A percentile compares a stretch with the other conserved stretches of the same genome.
These are phyloP conservation scores for Penicillium oxalicum DNA, from an alignment of 2,329 filamentous ascomycete genomes.

Conservation along the genomic window DNA sequence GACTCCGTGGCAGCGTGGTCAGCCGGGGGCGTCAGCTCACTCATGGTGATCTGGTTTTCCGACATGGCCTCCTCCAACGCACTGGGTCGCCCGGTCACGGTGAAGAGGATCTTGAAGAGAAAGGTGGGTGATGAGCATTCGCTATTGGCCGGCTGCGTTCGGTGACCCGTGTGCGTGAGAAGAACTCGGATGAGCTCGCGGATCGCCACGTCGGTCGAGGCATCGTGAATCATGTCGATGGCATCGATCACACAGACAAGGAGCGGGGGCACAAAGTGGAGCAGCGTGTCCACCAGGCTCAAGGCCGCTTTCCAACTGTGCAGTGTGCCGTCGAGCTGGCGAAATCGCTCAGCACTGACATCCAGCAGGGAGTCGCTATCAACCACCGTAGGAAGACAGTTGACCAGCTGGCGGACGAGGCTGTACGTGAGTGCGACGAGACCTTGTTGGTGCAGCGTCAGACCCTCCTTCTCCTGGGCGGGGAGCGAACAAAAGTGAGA, in stretches of 20 bases:
- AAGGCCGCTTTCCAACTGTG: slow-evolving; percentile 33
- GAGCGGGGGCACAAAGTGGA: slow-evolving; percentile 32
- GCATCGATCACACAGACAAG: slow-evolving; percentile 35
- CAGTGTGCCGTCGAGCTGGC: slow-evolving; percentile 30
- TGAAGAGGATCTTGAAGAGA: slow-evolving; percentile 34
- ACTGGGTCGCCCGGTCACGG: slow-evolving; percentile 27
- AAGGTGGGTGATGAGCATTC: slow-evolving; percentile 21
- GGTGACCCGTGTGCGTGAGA: slow-evolving; percentile 29
- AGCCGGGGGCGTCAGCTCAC: slow-evolving; percentile 20
- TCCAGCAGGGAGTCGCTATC: slow-evolving; percentile 31
- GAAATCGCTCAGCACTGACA: slow-evolving; percentile 32
- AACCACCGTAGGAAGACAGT: slow-evolving; percentile 32
- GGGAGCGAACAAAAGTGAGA: slow-evolving; percentile 34
- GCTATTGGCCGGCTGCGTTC: slow-evolving; percentile 13
- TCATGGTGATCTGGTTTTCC: slow-evolving; percentile 27
- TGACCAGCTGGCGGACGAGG: slow-evolving; percentile 35
- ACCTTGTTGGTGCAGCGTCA: slow-evolving; percentile 25
- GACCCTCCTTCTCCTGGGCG: slow-evolving; percentile 14
- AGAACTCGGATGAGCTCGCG: slow-evolving; percentile 29
- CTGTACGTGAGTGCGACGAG: slow-evolving; percentile 36
- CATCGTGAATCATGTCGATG: slow-evolving; percentile 29
- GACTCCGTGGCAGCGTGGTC: slow-evolving; percentile 18
- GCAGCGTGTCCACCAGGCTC: slow-evolving; percentile 31
- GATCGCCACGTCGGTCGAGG: slow-evolving; percentile 30
- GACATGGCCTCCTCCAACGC: slow-evolving; percentile 30